Conservation (phyloP, 2,329 filamentous ascomycete species). For the Fusarium sp. region DNA sequence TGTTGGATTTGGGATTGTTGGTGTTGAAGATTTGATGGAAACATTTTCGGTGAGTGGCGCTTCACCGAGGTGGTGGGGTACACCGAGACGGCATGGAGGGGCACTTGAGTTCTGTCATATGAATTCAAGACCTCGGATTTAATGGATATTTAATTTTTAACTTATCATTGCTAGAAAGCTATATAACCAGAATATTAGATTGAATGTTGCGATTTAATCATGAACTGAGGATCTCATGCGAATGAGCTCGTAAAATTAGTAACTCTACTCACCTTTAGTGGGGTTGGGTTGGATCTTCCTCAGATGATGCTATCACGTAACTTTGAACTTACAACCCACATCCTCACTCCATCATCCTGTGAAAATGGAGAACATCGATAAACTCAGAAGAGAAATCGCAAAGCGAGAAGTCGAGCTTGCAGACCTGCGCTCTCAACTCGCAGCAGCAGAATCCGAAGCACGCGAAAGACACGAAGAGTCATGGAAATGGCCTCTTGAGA, state of each 20-base stretch:
- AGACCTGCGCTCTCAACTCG: slow-evolving; percentile 59
- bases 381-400: slow-evolving; percentile 61
- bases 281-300: slow-evolving; percentile 5
- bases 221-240: not conserved
- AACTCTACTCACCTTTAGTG: slow-evolving; percentile 1
- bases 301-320: slow-evolving; percentile 6
- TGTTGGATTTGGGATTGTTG: not conserved
- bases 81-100: slow-evolving; percentile 41
- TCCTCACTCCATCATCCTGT: not conserved
- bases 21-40: slow-evolving; percentile 27
- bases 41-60: slow-evolving; percentile 44
- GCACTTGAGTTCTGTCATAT: slow-evolving; percentile 4
- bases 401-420: slow-evolving; percentile 62
- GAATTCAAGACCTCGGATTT: not conserved
- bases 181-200: too few relatives aligned
- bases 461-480: slow-evolving; percentile 19
- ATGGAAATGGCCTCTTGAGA: slow-evolving; percentile 75
- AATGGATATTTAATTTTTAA: not conserved
- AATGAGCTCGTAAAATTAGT: not conserved
- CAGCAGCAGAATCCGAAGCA: slow-evolving; percentile 52
- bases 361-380: slow-evolving; percentile 54
- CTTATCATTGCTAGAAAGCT: too few relatives aligned
- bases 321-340: slow-evolving; percentile 1
- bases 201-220: accelerated
- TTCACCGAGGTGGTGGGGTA: slow-evolving; percentile 45